Conservation (phyloP, 202 grass and related monocot genomes). For the Hordeum pubiflorum region DNA sequence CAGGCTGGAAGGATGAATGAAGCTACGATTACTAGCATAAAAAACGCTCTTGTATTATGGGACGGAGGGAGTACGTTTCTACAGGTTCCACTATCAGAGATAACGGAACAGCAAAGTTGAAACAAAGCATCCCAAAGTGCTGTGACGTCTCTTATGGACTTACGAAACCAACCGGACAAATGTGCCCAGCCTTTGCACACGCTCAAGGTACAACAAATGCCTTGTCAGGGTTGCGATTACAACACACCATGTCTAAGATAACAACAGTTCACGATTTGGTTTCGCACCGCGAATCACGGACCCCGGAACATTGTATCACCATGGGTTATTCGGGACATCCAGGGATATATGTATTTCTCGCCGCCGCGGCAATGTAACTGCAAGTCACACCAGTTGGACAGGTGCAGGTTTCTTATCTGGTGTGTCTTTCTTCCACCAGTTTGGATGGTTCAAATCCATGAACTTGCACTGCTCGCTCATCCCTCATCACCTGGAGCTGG, state of each 20-base stretch:
- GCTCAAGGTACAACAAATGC: background rate
- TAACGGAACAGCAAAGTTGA: no score
- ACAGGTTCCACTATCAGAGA: no score
- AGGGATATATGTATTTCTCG: background rate
- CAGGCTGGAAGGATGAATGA: background rate
- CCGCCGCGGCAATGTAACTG: background rate
- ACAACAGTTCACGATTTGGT: background rate
- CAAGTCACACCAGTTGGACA: conserved; percentile 25
- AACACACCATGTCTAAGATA: conserved; percentile 2
- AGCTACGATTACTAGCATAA: no score
- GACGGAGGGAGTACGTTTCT: no score
- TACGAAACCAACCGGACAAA: background rate
- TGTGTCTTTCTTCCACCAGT: background rate
- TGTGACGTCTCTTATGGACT: background rate
- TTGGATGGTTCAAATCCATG: conserved; percentile 53
- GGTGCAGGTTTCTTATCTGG: background rate
- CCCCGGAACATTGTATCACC: background rate
- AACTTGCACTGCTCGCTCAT: conserved; percentile 98
- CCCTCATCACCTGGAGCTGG: conserved; percentile 62
- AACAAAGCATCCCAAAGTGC: no score
- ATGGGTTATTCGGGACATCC: background rate
- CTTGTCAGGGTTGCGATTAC: background rate
- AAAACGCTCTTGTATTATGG: no score
- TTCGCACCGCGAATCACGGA: background rate
- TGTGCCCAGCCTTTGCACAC: background rate